Conservation (phyloP, 108 stramenopile species). For the Mayamaea pseudoterrestris region DNA sequence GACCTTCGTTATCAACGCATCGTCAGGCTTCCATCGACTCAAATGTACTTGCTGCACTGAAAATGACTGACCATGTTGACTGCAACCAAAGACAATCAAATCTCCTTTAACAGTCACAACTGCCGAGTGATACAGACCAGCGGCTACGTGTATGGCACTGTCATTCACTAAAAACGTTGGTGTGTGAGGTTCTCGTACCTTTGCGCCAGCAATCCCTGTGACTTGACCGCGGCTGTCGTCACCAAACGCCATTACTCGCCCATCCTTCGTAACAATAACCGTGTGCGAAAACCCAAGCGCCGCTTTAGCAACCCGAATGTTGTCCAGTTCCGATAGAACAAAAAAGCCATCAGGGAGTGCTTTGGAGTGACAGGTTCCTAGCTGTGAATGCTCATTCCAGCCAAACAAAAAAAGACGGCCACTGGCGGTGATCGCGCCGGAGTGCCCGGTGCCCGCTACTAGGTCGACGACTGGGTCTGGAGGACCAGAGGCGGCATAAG, state of each 20-base stretch:
- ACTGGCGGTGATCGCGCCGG: conserved; percentile 41
- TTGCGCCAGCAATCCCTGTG: conserved; percentile 5
- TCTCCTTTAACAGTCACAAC: conserved; percentile 49
- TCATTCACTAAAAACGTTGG: too few relatives aligned
- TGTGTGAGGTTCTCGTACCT: too few relatives aligned
- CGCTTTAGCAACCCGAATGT: conserved; percentile 38
- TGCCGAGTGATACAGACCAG: conserved; percentile 78
- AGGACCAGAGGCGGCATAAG: conserved; percentile 16
- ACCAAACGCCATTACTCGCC: conserved; percentile 47
- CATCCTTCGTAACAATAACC: conserved; percentile 50
- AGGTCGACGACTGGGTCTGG: too few relatives aligned
- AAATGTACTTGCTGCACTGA: too few relatives aligned
- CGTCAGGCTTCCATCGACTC: conserved; percentile 50
- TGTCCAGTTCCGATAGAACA: conserved; percentile 6
- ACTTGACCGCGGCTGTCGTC: conserved; percentile 62
- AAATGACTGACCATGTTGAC: conserved; percentile 51
- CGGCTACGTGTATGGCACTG: conserved; percentile 28
- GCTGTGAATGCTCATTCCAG: conserved; percentile 69
- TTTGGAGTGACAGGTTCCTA: too few relatives aligned
- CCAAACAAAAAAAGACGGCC: conserved; percentile 72
- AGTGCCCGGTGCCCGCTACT: conserved; percentile 71
- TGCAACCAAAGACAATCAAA: conserved; percentile 65
- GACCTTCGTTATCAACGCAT: conserved; percentile 45
- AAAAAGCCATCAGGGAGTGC: conserved; percentile 3
- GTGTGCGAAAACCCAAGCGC: conserved; percentile 70